phyloP scores from a whole-genome alignment of 257 asterid species.

The Pogostemon cablin region DNA sequence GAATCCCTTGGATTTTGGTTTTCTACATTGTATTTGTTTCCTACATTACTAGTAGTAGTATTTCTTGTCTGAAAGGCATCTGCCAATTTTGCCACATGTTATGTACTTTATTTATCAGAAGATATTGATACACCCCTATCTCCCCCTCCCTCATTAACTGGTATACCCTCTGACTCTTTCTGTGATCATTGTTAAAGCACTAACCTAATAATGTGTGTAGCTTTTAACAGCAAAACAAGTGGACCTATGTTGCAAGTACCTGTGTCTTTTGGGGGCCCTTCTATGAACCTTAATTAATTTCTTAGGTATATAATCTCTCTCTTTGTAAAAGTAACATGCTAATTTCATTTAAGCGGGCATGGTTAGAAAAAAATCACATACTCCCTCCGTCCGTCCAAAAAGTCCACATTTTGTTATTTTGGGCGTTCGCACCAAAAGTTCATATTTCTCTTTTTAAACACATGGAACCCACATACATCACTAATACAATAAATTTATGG shows the following conservation, averaged over 20 bases:
- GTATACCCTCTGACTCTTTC: constrained; percentile 25
- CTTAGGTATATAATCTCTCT: neutral
- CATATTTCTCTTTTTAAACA: no score
- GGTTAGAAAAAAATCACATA: no score
- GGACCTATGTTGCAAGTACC: constrained; percentile 18
- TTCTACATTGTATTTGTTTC: constrained; percentile 33
- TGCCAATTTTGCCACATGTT: constrained; percentile 48
- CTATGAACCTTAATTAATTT: no score
- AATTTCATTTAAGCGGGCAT: no score
- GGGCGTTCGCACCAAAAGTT: no score
- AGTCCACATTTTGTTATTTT: no score
- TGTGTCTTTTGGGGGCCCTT: neutral
- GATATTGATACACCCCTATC: constrained; percentile 18
- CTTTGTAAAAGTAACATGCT: no score
- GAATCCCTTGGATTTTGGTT: constrained; percentile 37
- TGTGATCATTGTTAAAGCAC: constrained; percentile 13
- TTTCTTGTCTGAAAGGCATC: constrained; percentile 45
- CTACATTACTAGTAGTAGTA: constrained; percentile 30
- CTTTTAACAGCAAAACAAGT: constrained; percentile 34
- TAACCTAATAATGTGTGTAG: constrained; percentile 18
- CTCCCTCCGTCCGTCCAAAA: no score
- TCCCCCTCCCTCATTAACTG: constrained; percentile 25
- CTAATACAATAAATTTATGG: no score
- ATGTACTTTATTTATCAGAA: constrained; percentile 31
- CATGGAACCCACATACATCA: no score